Conservation (phyloP, 164 flowering plant genomes). For the Hamamelis virginiana region DNA sequence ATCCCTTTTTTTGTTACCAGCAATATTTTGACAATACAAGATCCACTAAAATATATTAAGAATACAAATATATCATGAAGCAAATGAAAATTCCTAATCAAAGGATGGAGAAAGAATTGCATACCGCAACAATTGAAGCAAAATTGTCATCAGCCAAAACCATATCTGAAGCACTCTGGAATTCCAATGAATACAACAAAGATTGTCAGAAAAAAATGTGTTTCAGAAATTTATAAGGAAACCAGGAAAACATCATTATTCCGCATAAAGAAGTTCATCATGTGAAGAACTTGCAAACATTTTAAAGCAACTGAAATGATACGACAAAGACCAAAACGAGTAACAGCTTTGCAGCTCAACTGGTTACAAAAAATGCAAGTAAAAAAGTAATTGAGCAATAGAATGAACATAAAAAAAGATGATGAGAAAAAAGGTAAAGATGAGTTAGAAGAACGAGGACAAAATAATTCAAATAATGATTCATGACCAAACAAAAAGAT, state of each 20-base stretch:
- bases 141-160: slow-evolving; percentile 98
- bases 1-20: not conserved
- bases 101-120: slow-evolving; percentile 13
- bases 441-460: no score
- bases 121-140: slow-evolving; percentile 96
- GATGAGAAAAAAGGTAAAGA: not conserved
- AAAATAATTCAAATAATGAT: not conserved
- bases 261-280: not conserved
- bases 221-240: not conserved
- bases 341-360: not conserved
- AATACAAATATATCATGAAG: slow-evolving; percentile 1
- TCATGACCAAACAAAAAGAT: not conserved
- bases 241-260: not conserved
- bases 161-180: slow-evolving; percentile 99
- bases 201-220: not conserved
- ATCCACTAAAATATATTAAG: not conserved
- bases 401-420: not conserved
- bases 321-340: not conserved
- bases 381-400: no score
- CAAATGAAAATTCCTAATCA: not conserved
- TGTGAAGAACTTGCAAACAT: not conserved
- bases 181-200: slow-evolving; percentile 12
- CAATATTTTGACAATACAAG: not conserved
- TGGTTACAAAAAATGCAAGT: not conserved
- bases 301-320: not conserved